phyloP scores from a whole-genome alignment of 2,329 filamentous ascomycete species.

The Aureobasidium zeae region DNA sequence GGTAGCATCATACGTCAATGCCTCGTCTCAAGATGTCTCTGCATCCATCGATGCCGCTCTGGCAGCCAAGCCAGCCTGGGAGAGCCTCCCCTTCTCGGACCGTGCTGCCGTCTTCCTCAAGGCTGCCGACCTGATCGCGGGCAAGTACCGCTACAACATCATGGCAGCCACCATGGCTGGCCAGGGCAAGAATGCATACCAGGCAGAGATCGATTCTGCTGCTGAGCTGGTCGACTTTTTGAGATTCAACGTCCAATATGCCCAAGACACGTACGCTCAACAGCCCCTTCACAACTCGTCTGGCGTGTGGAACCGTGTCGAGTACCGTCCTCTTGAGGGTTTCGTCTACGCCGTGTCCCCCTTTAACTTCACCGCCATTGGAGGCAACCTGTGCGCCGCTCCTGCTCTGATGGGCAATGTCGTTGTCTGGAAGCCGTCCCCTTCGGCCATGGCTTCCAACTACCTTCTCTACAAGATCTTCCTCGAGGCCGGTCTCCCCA shows the following conservation, averaged over 20 bases:
- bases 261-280: conserved; percentile 78
- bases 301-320: conserved; percentile 84
- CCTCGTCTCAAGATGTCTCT: conserved; percentile 64
- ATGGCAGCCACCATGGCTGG: conserved; percentile 95
- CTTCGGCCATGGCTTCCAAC: conserved; percentile 78
- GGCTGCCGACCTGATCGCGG: conserved; percentile 80
- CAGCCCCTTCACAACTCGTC: conserved; percentile 77
- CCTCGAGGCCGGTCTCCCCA: conserved; percentile 79
- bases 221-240: conserved; percentile 90
- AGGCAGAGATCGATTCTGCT: conserved; percentile 95
- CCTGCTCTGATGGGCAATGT: conserved; percentile 90
- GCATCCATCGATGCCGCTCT: conserved; percentile 76
- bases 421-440: conserved; percentile 93
- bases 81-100: conserved; percentile 77
- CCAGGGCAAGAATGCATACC: conserved; percentile 97
- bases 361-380: conserved; percentile 97
- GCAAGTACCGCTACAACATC: conserved; percentile 91
- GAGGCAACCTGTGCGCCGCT: conserved; percentile 71
- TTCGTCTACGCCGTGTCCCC: conserved; percentile 92
- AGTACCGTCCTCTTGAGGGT: conserved; percentile 82
- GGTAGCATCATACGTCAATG: conserved; percentile 78
- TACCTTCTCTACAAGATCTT: conserved; percentile 87
- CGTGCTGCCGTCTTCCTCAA: conserved; percentile 91
- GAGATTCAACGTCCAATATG: conserved; percentile 88
- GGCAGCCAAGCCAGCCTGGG: conserved; percentile 79